These are phyloP conservation scores for Calvatia gigantea DNA, from an alignment of 768 basidiomycete genomes.

Conservation along the genomic window DNA sequence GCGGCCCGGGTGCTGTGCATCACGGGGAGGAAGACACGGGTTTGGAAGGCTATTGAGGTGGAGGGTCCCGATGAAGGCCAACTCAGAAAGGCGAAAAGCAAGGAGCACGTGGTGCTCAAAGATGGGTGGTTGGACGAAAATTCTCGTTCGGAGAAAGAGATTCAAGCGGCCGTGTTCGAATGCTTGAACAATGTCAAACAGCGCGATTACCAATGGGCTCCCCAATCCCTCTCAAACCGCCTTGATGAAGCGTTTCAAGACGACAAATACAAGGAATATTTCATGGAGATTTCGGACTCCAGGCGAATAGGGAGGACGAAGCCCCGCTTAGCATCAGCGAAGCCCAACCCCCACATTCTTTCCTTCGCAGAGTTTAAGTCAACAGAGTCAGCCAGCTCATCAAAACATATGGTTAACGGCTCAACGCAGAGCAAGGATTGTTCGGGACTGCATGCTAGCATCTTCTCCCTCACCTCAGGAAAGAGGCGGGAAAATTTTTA, in stretches of 20 bases:
- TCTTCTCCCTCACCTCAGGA: background rate
- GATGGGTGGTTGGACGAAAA: constrained; percentile 17
- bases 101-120: constrained; percentile 12
- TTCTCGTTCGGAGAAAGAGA: constrained; percentile 12
- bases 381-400: background rate
- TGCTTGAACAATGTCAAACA: background rate
- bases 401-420: background rate
- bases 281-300: background rate
- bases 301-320: background rate
- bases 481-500: background rate
- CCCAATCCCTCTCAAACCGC: background rate
- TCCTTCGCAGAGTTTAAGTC: background rate
- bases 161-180: constrained; percentile 14
- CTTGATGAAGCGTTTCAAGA: background rate
- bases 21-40: constrained; percentile 13
- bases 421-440: background rate
- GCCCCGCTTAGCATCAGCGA: background rate
- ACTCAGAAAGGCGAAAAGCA: constrained; percentile 4
- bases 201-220: background rate
- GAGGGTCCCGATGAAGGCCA: background rate
- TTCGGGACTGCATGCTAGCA: background rate
- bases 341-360: background rate
- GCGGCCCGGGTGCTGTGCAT: constrained; percentile 3
- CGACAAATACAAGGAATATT: background rate
- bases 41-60: constrained; percentile 13